These are phyloP conservation scores for Heterococcus sp. DNA, from an alignment of 108 stramenopile species.

Conservation along the genomic window DNA sequence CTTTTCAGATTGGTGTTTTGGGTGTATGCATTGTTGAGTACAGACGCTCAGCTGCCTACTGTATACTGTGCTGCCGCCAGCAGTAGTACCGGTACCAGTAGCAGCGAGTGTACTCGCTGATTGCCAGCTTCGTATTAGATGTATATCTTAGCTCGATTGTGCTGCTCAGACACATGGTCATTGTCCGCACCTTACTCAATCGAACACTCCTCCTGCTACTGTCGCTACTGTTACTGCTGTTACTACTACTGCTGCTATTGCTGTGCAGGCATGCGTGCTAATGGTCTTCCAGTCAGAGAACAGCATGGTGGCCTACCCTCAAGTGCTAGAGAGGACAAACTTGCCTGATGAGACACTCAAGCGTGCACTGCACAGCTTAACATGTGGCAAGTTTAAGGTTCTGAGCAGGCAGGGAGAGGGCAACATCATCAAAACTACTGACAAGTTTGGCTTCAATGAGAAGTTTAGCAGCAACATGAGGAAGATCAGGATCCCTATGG, in stretches of 20 bases:
- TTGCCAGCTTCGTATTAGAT: too few species aligned
- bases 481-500: conserved; percentile 96
- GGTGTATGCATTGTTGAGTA: conserved; percentile 42
- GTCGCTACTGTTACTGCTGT: too few species aligned
- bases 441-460: conserved; percentile 67
- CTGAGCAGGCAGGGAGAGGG: conserved; percentile 55
- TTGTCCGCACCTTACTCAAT: too few species aligned
- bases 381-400: conserved; percentile 96
- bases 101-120: too few species aligned
- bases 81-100: too few species aligned
- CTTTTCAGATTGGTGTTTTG: neutral
- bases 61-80: neutral
- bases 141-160: too few species aligned
- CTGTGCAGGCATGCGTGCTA: conserved; percentile 41
- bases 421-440: conserved; percentile 22
- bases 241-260: too few species aligned
- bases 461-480: conserved; percentile 84
- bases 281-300: conserved; percentile 32
- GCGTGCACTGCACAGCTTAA: conserved; percentile 92
- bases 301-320: conserved; percentile 3
- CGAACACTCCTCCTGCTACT: too few species aligned
- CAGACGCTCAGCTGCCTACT: neutral
- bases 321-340: conserved; percentile 58
- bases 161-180: too few species aligned
- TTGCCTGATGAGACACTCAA: conserved; percentile 82